Evolutionary conservation across 768 basidiomycete species (phyloP).

Genomic region (Trichaptum fuscoviolaceum): DNA sequence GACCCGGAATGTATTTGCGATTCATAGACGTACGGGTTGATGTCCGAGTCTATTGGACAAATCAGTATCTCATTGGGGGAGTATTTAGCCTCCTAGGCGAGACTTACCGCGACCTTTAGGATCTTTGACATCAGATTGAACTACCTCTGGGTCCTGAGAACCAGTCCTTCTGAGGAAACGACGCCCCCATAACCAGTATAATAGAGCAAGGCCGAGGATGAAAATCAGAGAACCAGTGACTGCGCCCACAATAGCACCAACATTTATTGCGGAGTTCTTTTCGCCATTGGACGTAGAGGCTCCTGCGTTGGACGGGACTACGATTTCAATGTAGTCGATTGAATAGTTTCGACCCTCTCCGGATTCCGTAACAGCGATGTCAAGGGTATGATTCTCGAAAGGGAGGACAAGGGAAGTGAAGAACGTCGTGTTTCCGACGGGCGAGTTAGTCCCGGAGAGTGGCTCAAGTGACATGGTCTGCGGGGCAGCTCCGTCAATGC

Average conservation of each 20-base stretch:
- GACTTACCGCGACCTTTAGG: too few species aligned
- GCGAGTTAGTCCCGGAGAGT: background rate
- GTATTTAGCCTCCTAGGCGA: too few species aligned
- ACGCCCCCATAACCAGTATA: background rate
- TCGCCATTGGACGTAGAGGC: background rate
- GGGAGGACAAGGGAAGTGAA: background rate
- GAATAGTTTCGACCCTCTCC: background rate
- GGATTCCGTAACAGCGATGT: background rate
- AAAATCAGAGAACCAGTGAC: background rate
- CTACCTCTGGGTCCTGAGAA: background rate
- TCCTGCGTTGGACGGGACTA: background rate
- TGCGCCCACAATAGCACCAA: background rate
- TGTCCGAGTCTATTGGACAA: background rate
- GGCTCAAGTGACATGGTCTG: background rate
- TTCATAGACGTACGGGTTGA: background rate
- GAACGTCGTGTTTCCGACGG: background rate
- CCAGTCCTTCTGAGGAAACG: background rate
- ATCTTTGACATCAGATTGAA: background rate
- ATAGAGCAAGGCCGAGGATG: background rate
- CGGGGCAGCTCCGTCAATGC: background rate
- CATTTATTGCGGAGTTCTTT: background rate
- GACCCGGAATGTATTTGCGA: background rate
- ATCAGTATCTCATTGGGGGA: too few species aligned
- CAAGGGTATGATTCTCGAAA: background rate
- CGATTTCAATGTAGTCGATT: background rate